Base-by-base conservation (phyloP, 2,329 filamentous ascomycete species). In the Penicillium sp. region DNA sequence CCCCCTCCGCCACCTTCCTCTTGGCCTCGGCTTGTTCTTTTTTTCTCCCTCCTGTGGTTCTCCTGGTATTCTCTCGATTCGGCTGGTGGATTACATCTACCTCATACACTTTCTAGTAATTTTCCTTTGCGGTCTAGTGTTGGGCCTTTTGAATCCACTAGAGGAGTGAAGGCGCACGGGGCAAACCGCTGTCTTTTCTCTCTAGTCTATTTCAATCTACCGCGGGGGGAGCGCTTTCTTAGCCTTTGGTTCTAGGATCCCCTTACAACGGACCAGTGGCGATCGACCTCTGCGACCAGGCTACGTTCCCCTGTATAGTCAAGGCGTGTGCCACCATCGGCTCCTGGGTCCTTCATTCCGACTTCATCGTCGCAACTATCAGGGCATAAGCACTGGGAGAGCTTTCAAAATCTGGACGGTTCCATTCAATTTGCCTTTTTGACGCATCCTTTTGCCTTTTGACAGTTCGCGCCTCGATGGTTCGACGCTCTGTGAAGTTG, bases 241-340 rank as follows among this genome's bases (percentile, higher is more conserved):
- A 60, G 61, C 58, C 54, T 51, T 23, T 49, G 53, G 45, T 53
- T 52, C 49, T 46, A 45, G 56, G 56, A 53, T 54, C 60, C 52
- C 57, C 59, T 61, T 63, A 53, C 53, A 58, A 53, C 51, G 53
- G 51, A 48, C 57, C 54, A 63, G 62, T 64, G 60, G 49, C 59
- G 58, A 57, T 41, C 47, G 51, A 50, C 50, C 49, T 53, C 54
- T 58, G 54, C 54, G 45, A 56, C 51, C 45, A 63, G 58, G 55
- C 49, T 55, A 54, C 47, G 45, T 64, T 62, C 53, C 52, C 57
- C 51, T 50, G 51, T 54, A 52, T 52, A 54, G 53, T 57, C 54
- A 53, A 56, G 49, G 45, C 29, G 56, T 53, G 57, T 58, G 51
- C 54, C 58, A 58, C 51, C 53, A 49, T 56, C 52, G 54, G 51